phyloP scores from a whole-genome alignment of 805 yeast species.

The Diddensiella santjacobensis region DNA sequence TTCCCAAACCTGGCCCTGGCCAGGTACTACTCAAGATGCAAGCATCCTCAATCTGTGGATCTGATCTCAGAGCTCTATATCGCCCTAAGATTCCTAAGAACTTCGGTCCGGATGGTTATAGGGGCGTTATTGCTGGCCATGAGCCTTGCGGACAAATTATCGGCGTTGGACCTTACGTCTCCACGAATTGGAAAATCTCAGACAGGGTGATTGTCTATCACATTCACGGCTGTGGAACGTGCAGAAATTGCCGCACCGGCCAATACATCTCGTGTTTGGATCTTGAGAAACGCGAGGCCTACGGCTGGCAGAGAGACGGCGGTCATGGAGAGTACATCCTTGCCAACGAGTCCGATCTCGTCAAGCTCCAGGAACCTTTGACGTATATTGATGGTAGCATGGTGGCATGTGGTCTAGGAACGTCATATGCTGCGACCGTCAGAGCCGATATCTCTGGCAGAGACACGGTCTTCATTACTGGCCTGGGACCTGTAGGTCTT shows the following conservation, averaged over 20 bases:
- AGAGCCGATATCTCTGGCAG: constrained; percentile 18
- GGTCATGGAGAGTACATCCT: constrained; percentile 15
- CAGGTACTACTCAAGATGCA: constrained; percentile 19
- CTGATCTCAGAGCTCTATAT: constrained; percentile 15
- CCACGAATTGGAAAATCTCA: constrained; percentile 10
- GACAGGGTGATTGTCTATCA: constrained; percentile 17
- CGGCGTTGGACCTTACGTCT: constrained; percentile 12
- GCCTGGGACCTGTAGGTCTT: constrained; percentile 18
- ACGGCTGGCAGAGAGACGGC: constrained; percentile 18
- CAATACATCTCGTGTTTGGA: constrained; percentile 13
- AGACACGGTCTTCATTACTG: constrained; percentile 16
- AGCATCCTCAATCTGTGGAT: constrained; percentile 15
- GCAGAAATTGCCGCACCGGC: constrained; percentile 16
- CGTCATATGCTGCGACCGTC: constrained; percentile 17
- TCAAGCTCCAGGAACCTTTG: constrained; percentile 11
- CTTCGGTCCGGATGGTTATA: constrained; percentile 16
- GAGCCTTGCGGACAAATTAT: constrained; percentile 17
- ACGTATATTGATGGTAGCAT: constrained; percentile 17
- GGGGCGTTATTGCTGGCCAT: constrained; percentile 18
- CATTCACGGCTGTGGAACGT: constrained; percentile 17
- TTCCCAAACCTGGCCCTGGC: constrained; percentile 14
- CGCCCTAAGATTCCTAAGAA: constrained; percentile 13
- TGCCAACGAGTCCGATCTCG: constrained; percentile 13
- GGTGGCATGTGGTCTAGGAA: constrained; percentile 18
- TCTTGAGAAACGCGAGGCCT: constrained; percentile 10